Evolutionary conservation across 192 early-diverging fungal species (phyloP), one percentile per base, ranked within the genome.

Genomic region (Spizellomyces sp.): DNA sequence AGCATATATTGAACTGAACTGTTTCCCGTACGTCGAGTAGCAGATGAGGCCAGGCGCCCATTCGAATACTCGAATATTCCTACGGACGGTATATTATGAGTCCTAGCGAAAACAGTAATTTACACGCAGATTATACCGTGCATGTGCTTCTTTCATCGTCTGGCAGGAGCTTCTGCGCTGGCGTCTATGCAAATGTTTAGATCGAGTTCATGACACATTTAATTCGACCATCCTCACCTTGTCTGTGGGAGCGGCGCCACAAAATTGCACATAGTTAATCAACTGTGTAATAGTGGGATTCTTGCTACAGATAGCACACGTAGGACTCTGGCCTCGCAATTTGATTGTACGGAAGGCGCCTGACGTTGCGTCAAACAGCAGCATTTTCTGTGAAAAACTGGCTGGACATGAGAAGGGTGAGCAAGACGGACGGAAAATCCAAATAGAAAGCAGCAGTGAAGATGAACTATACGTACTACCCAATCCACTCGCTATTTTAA

Each of bases 251-350:
- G 81, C 85, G 7, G 87, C 73, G 15, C 93, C 92, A 80, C 97
- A 99, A 62, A 96, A 97, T 17, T 90, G 87, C 17, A 90, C 91
- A 80, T 99, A 99, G 68, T 99, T 94, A n/a, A 91, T 90, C 15
- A 96, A 80, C 69, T 88, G 72, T 0, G 81, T 91, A 27, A 98
- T 87, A 0, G 88, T 91, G 5, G 96, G 94, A 0, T 84, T 58
- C 22, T 95, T 88, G 7, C 95, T 94, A 68, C 97, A 99, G n/a
- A 93, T 87, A 9, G 85, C 84, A 77, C 97, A 99, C 2, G 87
- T 80, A 6, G 80, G 64, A 66, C 89, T 88, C 42, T 84, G 82
- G 5, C 81, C 73, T 9, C 97, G 86, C 56, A 98, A 78, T 56
- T 90, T 93, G 66, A 99, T 88, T 0, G 86, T 83, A 22, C 94